phyloP scores from a whole-genome alignment of 371 early-diverging fungal species.

The Batkoa obscura region DNA sequence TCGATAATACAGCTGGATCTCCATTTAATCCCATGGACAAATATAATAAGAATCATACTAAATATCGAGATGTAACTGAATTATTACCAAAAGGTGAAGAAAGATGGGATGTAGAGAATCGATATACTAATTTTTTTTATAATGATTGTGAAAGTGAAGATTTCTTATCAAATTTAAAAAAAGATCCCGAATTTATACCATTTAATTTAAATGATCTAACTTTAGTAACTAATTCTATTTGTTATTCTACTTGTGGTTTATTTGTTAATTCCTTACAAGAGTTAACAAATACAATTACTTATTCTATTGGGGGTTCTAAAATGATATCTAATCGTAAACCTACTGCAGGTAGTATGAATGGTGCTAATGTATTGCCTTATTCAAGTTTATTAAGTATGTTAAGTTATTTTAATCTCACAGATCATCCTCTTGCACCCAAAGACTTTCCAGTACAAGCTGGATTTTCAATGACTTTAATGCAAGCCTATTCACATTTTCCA shows the following conservation, averaged over 20 bases:
- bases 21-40: not conserved
- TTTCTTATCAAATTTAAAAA: not conserved
- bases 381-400: not conserved
- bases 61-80: not conserved
- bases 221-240: not conserved
- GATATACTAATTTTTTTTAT: not conserved
- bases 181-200: not conserved
- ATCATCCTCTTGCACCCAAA: not conserved
- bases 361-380: not conserved
- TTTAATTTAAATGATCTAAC: not conserved
- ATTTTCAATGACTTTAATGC: not conserved
- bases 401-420: not conserved
- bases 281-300: not conserved
- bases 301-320: not conserved
- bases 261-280: conserved; percentile 1
- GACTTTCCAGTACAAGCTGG: not conserved
- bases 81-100: not conserved
- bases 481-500: not conserved
- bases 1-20: not conserved
- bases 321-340: not conserved
- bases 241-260: not conserved
- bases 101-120: not conserved
- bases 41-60: not conserved
- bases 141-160: not conserved
- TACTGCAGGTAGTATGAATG: not conserved